Evolutionary conservation across 164 flowering plant genomes (phyloP).

Genomic region (Stephania cephalantha): DNA sequence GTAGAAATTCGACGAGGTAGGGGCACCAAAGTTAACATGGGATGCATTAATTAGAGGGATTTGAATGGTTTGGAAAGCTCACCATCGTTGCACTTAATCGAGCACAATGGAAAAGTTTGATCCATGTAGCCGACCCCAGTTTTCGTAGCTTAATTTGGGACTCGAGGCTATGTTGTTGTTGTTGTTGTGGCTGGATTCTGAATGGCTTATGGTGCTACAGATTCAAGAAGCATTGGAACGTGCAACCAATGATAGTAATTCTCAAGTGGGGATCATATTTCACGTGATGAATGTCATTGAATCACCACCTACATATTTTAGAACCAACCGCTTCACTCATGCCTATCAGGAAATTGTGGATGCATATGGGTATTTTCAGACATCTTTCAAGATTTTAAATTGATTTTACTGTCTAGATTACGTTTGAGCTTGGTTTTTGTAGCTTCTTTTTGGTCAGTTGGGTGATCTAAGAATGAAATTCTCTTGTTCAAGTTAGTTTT

Average conservation of each 20-base stretch:
- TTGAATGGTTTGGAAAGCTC: no score
- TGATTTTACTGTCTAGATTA: neutral
- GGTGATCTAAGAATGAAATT: neutral
- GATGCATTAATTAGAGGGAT: no score
- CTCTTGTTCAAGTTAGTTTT: neutral
- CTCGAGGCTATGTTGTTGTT: no score
- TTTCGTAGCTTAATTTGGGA: no score
- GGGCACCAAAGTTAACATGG: no score
- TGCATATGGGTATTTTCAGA: slow-evolving; percentile 75
- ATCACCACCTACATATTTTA: slow-evolving; percentile 94
- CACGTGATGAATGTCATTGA: slow-evolving; percentile 83
- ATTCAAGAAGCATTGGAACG: slow-evolving; percentile 90
- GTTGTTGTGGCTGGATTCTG: neutral
- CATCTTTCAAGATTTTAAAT: neutral
- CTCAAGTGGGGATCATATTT: slow-evolving; percentile 92
- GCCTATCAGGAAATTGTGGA: slow-evolving; percentile 95
- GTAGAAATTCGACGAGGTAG: no score
- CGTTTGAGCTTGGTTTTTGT: slow-evolving; percentile 5
- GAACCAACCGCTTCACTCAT: slow-evolving; percentile 70
- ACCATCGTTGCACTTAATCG: no score
- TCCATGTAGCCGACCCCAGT: no score
- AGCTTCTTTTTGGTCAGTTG: neutral
- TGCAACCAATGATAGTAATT: slow-evolving; percentile 88
- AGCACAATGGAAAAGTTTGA: no score
- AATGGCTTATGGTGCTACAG: slow-evolving; percentile 34